Evolutionary conservation across 2,329 filamentous ascomycete species (phyloP).

Genomic region (Penicillium sp.): DNA sequence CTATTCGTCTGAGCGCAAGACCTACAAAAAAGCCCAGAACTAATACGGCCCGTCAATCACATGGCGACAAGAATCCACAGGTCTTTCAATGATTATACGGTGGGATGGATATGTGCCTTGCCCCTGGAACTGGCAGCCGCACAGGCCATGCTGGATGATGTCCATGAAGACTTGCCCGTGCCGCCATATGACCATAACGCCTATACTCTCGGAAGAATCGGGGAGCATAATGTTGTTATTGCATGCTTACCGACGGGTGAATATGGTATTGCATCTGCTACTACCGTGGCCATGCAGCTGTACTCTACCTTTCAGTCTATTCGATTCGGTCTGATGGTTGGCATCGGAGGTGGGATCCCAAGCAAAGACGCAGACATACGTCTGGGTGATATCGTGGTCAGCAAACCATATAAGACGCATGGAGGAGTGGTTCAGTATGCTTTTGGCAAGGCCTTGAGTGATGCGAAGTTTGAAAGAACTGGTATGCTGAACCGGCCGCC

Average conservation of each 20-base stretch:
- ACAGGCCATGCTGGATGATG: slow-evolving; percentile 16
- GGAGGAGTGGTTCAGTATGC: background rate
- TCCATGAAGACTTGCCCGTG: background rate
- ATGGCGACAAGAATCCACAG: too few species aligned
- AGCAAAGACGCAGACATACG: slow-evolving; percentile 20
- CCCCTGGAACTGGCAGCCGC: slow-evolving; percentile 2
- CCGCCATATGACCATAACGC: background rate
- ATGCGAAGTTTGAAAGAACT: background rate
- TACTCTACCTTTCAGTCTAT: background rate
- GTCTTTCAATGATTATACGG: slow-evolving; percentile 5
- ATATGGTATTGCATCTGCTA: background rate
- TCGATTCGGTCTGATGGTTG: background rate
- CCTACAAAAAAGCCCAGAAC: too few species aligned
- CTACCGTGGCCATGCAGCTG: background rate
- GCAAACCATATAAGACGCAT: background rate
- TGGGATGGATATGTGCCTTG: background rate
- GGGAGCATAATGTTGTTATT: background rate
- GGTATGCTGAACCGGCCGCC: slow-evolving; percentile 1
- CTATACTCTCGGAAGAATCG: background rate
- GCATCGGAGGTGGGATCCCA: background rate
- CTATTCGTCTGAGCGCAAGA: too few species aligned
- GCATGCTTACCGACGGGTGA: background rate
- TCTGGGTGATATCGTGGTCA: slow-evolving; percentile 13
- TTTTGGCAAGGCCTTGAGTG: background rate
- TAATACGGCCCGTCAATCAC: too few species aligned